Evolutionary conservation across 176 grass and related monocot genomes (phyloP), one percentile per base, ranked within the genome.

Genomic region (Oryza australiensis): DNA sequence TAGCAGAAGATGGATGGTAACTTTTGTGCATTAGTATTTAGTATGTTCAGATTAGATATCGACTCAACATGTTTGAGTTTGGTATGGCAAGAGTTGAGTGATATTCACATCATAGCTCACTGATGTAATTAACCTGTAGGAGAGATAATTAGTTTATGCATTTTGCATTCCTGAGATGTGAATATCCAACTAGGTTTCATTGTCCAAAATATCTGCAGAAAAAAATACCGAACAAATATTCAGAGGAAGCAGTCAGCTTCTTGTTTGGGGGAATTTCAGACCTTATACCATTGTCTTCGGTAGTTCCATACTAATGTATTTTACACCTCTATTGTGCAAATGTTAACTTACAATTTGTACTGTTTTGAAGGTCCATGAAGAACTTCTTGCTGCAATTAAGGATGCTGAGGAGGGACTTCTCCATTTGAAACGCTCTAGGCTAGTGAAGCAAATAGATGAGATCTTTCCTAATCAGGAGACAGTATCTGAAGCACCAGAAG

Each of bases 381-480:
- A 98, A 74, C 95, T 98, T 88, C 63, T 95, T 79, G 82, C 82
- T 43, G 92, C 90, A 3, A 98, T 98, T 12, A 95, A 95, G 80
- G 95, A 95, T 83, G 90, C 95, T 64, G 92, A 95, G 73, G 92
- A 95, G 83, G 90, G 81, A 26, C 86, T 98, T 81, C 92, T 95
- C 70, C 88, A 98, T 76, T 87, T 95, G 79, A 98, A 98, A 85
- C 88, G 79, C 26, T 91, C 90, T 80, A 92, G 90, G 43, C 74
- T 98, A 70, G 69, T 98, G 15, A 89, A 88, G 38, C 68, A 93
- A 88, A 62, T 94, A 41, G 95, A 91, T 77, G 68, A 88, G 20
- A 86, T 88, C 9, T 98, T 95, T 89, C 82, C 88, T 23, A 73
- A 79, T 76, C 85, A 88, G 70, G 69, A 84, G 37, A 24, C 76